Evolutionary conservation across 805 yeast species (phyloP).

Genomic region (Starmerella bombicola): DNA sequence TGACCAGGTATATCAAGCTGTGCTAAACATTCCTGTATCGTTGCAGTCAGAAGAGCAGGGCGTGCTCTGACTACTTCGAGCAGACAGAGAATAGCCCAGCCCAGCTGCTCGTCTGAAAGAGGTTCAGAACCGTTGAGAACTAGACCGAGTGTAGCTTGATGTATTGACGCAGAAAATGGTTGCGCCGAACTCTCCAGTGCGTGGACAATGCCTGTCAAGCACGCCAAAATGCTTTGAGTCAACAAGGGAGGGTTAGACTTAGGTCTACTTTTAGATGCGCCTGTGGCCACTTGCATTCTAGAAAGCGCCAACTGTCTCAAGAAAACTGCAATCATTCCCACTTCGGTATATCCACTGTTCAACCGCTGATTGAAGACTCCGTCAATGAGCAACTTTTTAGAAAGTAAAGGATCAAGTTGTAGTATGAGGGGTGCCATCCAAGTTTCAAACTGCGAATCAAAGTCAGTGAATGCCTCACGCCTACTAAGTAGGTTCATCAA

Average conservation of each 20-base stretch:
- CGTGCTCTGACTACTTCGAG: conserved; percentile 9
- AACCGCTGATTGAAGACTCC: conserved; percentile 10
- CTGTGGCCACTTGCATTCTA: conserved; percentile 5
- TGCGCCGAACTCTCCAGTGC: conserved; percentile 17
- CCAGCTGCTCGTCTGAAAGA: conserved; percentile 7
- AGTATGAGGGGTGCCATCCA: conserved; percentile 13
- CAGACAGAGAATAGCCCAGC: conserved; percentile 8
- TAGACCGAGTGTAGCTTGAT: conserved; percentile 18
- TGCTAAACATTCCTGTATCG: conserved; percentile 11
- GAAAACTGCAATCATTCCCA: conserved; percentile 15
- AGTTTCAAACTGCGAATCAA: conserved; percentile 11
- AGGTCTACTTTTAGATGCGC: not conserved
- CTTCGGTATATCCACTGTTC: conserved; percentile 13
- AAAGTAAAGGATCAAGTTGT: conserved; percentile 10
- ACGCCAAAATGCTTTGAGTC: conserved; percentile 10
- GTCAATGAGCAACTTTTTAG: conserved; percentile 14
- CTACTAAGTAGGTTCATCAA: not conserved
- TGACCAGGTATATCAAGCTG: conserved; percentile 13
- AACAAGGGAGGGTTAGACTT: not conserved
- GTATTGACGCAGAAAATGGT: conserved; percentile 17
- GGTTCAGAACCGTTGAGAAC: conserved; percentile 14
- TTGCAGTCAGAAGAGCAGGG: conserved; percentile 16
- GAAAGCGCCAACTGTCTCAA: conserved; percentile 17
- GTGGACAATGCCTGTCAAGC: conserved; percentile 11
- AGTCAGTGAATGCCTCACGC: not conserved